These are phyloP conservation scores for Mycena haematopus DNA, from an alignment of 768 basidiomycete species.

Conservation along the genomic window DNA sequence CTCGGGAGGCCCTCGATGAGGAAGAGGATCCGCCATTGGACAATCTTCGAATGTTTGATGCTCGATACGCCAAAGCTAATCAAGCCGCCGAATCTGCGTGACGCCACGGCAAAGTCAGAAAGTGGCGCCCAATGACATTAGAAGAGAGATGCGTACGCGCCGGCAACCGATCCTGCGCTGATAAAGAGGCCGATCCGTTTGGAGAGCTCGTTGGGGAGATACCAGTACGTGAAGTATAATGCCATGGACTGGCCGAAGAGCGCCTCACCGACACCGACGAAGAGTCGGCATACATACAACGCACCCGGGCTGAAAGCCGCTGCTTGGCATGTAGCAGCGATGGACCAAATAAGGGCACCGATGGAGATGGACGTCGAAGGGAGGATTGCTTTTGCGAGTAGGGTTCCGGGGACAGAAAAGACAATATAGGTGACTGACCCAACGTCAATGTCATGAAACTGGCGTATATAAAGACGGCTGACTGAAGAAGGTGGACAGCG, in stretches of 20 bases:
- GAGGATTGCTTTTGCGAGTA: conserved; percentile 23
- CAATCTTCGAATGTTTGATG: conserved; percentile 11
- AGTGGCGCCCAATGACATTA: too few species aligned
- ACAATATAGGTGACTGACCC: conserved; percentile 21
- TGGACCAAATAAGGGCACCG: conserved; percentile 25
- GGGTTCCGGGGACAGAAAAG: conserved; percentile 21
- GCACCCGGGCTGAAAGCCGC: conserved; percentile 19
- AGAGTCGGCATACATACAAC: conserved; percentile 23
- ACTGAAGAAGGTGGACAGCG: conserved; percentile 25
- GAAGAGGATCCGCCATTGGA: conserved; percentile 24
- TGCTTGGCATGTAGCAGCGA: conserved; percentile 25
- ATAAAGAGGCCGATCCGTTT: conserved; percentile 27
- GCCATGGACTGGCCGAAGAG: conserved; percentile 24
- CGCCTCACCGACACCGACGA: conserved; percentile 24
- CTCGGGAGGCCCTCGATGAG: conserved; percentile 25
- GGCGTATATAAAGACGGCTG: not conserved
- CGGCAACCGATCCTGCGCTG: conserved; percentile 22
- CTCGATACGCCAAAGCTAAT: conserved; percentile 18
- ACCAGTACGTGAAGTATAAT: conserved; percentile 26
- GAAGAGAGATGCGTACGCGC: conserved; percentile 11
- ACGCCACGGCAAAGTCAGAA: not conserved
- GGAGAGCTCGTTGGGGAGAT: conserved; percentile 24
- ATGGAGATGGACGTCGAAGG: conserved; percentile 25
- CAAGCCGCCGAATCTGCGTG: conserved; percentile 19
- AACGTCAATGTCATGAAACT: not conserved